Base-by-base conservation (phyloP, 345 rosid genomes). In the Arabis alpina region DNA sequence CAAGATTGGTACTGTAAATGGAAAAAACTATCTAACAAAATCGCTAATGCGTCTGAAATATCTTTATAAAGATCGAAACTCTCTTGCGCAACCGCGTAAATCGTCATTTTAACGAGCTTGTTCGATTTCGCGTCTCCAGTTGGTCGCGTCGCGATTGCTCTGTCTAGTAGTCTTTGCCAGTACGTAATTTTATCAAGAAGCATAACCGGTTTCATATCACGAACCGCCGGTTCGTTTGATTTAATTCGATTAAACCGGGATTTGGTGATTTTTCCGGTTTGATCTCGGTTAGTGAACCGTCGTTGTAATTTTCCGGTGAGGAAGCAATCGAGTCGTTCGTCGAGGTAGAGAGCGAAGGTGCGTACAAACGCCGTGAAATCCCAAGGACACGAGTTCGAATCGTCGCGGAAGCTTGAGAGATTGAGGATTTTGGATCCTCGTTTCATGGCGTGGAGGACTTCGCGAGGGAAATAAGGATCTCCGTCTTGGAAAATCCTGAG, bases 61-160 rank as follows among this genome's bases (percentile, higher is more conserved):
- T 94, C 96, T 5, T 74, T 82, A 71, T 94, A 89, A 1, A 87
- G 82, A 71, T 87, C 89, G n/a, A 92, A 90, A 72, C 91, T 92
- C 69, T 92, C 98, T 70, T 78, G 82, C 0, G 80, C 82, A 7
- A 92, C 55, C 0, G 88, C 82, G 39, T 88, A 81, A 3, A 88
- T 77, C 19, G 85, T 80, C 55, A 73, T 53, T 24, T 68, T 84
- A 12, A 88, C 86, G 52, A 93, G 65, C 63, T 62, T 77, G 80
- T 85, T 84, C 4, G 76, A 12, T 71, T 70, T 83, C 23, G 98
- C 87, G 2, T 80, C 81, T 5, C 91, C 95, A 0, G 93, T 83
- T 0, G 98, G 96, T 27, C 76, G 76, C 1, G 86, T 80, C 16
- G 84, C 84, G 4, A 89, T 79, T 9, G 86, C 90, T 71, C 89